A percentile compares a stretch with the other conserved stretches of the same genome.
These are phyloP conservation scores for Trametes cingulata DNA, from an alignment of 768 basidiomycete species.

Conservation along the genomic window DNA sequence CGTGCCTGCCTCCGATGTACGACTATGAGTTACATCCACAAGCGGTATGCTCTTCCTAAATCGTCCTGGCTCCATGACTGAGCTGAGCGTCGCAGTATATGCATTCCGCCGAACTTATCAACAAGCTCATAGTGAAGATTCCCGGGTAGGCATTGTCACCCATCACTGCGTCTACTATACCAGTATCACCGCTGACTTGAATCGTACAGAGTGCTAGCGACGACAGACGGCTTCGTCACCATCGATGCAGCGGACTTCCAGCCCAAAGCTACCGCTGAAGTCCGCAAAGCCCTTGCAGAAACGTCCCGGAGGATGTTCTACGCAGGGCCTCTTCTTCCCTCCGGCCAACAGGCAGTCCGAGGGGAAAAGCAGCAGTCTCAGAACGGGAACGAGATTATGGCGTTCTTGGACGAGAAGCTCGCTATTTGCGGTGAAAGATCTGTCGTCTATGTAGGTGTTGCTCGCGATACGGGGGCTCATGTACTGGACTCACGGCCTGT, in stretches of 20 bases:
- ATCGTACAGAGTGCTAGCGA: background rate
- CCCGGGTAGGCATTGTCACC: too few relatives aligned
- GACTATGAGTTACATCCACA: constrained; percentile 2
- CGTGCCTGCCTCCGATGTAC: background rate
- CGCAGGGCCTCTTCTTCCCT: constrained; percentile 19
- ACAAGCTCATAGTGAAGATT: background rate
- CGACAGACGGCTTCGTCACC: background rate
- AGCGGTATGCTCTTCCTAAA: too few relatives aligned
- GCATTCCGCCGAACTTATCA: background rate
- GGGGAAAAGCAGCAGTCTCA: background rate
- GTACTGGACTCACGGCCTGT: background rate
- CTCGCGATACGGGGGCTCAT: background rate
- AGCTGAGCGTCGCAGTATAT: too few relatives aligned
- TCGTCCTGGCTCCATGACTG: too few relatives aligned
- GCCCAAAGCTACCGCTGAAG: background rate
- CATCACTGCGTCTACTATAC: too few relatives aligned
- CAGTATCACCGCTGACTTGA: too few relatives aligned
- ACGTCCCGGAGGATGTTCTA: constrained; percentile 7
- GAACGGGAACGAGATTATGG: background rate
- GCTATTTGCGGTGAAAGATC: background rate
- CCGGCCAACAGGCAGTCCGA: background rate
- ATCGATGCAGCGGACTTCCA: background rate
- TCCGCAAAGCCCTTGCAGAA: background rate
- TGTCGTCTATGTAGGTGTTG: background rate
- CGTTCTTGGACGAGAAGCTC: constrained; percentile 4